Evolutionary conservation across 2,329 filamentous ascomycete species (phyloP).

Genomic region (Claviceps pazoutovae): DNA sequence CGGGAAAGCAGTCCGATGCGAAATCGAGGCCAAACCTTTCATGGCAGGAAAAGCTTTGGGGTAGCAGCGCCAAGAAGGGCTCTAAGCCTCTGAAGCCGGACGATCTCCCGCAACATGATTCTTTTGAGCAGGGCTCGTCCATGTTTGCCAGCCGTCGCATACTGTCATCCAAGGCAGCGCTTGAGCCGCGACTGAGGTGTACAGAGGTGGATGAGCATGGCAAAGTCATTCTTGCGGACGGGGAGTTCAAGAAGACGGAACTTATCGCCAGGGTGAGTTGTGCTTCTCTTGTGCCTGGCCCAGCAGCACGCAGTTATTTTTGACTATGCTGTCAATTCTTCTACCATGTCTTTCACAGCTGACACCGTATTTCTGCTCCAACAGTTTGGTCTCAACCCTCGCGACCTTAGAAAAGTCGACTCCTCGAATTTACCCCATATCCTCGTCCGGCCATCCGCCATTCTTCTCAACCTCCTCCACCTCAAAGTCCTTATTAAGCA

Average conservation of each 20-base stretch:
- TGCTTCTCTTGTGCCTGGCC: not conserved
- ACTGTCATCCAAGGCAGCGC: conserved; percentile 59
- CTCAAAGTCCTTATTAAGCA: conserved; percentile 90
- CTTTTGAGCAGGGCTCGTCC: conserved; percentile 39
- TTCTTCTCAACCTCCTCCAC: conserved; percentile 91
- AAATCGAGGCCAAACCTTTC: conserved; percentile 15
- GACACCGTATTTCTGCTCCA: not conserved
- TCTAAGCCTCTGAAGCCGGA: conserved; percentile 36
- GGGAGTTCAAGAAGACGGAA: conserved; percentile 95
- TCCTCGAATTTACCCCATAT: conserved; percentile 93
- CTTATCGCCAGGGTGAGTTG: conserved; percentile 70
- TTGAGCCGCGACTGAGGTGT: conserved; percentile 76
- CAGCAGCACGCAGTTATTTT: not conserved
- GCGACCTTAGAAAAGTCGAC: conserved; percentile 94
- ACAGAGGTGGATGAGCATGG: conserved; percentile 91
- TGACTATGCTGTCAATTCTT: not conserved
- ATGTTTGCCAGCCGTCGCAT: conserved; percentile 59
- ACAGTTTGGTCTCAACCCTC: conserved; percentile 80
- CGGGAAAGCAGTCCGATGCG: conserved; percentile 10
- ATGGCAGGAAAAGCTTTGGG: conserved; percentile 38
- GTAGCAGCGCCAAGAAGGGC: conserved; percentile 22
- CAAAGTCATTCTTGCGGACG: conserved; percentile 81
- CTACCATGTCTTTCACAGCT: not conserved
- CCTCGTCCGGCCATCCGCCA: conserved; percentile 80
- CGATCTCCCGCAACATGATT: conserved; percentile 43